Percentiles rank a stretch among this genome's conserved stretches.
Evolutionary conservation across 2,329 filamentous ascomycete species (phyloP).

Genomic region (Aspergillus sergii): DNA sequence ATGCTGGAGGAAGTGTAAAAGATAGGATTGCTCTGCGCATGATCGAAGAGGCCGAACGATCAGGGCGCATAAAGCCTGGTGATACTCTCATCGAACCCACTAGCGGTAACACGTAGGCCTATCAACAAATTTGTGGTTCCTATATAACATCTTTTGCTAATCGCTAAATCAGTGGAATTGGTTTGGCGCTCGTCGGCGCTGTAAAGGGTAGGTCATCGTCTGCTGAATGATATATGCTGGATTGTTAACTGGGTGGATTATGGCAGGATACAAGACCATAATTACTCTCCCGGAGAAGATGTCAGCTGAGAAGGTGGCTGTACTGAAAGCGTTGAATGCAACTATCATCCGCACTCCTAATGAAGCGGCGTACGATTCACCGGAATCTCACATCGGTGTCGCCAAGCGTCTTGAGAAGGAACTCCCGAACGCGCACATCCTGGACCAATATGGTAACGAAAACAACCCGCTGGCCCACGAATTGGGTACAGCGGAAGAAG

Average conservation of each 20-base stretch:
- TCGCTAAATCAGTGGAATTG: slow-evolving; percentile 67
- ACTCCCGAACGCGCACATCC: slow-evolving; percentile 92
- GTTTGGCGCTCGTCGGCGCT: slow-evolving; percentile 87
- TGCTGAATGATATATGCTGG: not conserved
- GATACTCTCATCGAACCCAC: slow-evolving; percentile 98
- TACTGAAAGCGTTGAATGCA: slow-evolving; percentile 87
- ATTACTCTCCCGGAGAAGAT: slow-evolving; percentile 99
- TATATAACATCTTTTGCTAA: not conserved
- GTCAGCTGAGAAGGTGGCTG: slow-evolving; percentile 96
- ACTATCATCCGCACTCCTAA: slow-evolving; percentile 98
- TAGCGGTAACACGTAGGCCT: slow-evolving; percentile 79
- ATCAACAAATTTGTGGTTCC: not conserved
- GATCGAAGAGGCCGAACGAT: slow-evolving; percentile 92
- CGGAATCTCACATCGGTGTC: slow-evolving; percentile 96
- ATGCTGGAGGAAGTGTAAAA: slow-evolving; percentile 91
- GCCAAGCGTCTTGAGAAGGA: slow-evolving; percentile 89
- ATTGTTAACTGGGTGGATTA: slow-evolving; percentile 3
- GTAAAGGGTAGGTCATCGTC: slow-evolving; percentile 66
- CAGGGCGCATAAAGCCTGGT: slow-evolving; percentile 91
- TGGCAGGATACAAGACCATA: slow-evolving; percentile 82
- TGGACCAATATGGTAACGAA: slow-evolving; percentile 91
- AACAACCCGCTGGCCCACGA: slow-evolving; percentile 96
- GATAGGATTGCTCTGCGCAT: slow-evolving; percentile 95
- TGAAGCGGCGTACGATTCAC: slow-evolving; percentile 89
- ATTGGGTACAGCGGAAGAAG: slow-evolving; percentile 90